Evolutionary conservation across 2,329 filamentous ascomycete genomes (phyloP).

Genomic region (Trichoderma semiorbis): DNA sequence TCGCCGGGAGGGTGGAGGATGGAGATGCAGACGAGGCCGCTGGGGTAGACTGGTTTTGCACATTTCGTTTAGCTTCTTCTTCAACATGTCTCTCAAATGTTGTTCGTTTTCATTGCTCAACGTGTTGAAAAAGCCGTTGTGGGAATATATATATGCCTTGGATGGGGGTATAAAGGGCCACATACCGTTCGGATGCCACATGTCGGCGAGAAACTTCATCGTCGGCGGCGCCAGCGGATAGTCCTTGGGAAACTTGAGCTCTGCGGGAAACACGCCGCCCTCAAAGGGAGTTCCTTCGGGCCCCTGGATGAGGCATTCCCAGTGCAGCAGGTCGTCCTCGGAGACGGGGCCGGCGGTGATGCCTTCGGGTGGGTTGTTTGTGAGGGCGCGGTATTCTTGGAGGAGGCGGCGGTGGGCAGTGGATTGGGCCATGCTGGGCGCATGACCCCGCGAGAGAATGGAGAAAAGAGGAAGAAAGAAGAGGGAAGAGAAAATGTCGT

Average conservation of each 20-base stretch:
- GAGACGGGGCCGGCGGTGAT: slow-evolving; percentile 91
- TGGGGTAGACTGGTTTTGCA: slow-evolving; percentile 66
- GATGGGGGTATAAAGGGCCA: neutral
- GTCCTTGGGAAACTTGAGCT: slow-evolving; percentile 91
- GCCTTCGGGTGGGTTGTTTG: slow-evolving; percentile 92
- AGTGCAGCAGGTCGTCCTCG: slow-evolving; percentile 92
- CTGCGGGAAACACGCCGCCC: slow-evolving; percentile 91
- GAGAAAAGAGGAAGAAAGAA: neutral
- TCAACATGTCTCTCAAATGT: neutral
- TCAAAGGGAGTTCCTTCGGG: slow-evolving; percentile 95
- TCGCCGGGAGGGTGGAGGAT: slow-evolving; percentile 95
- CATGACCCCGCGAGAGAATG: neutral
- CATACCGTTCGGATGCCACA: slow-evolving; percentile 94
- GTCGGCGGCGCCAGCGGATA: slow-evolving; percentile 94
- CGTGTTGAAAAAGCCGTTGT: neutral
- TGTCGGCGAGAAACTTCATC: slow-evolving; percentile 91
- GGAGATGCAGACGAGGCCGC: slow-evolving; percentile 93
- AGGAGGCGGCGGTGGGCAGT: slow-evolving; percentile 78
- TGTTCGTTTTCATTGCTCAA: neutral
- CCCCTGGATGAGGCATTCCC: slow-evolving; percentile 95
- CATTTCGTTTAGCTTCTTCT: neutral
- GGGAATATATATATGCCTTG: neutral
- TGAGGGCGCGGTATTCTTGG: slow-evolving; percentile 92
- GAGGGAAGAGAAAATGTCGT: neutral
- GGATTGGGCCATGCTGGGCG: slow-evolving; percentile 51